Evolutionary conservation across 2,329 filamentous ascomycete genomes (phyloP).

Genomic region (Aspergillus udagawae): DNA sequence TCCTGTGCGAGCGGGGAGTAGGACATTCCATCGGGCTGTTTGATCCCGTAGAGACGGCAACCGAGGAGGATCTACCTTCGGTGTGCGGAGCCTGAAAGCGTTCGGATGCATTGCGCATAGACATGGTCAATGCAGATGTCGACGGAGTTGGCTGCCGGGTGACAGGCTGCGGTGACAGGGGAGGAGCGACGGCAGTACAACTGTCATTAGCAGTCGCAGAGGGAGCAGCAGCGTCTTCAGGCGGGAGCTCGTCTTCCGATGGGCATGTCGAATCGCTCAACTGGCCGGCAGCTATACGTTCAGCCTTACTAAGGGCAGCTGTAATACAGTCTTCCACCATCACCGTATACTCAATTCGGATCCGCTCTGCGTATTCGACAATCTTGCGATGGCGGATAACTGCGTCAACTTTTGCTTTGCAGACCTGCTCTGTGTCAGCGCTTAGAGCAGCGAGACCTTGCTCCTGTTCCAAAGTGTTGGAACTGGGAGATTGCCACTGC

Average conservation of each 20-base stretch:
- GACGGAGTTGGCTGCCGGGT: constrained; percentile 15
- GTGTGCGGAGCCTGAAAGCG: constrained; percentile 41
- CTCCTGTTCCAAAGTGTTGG: constrained; percentile 87
- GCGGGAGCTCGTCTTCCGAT: constrained; percentile 52
- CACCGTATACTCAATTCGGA: constrained; percentile 87
- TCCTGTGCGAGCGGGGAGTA: constrained; percentile 79
- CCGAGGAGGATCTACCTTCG: constrained; percentile 54
- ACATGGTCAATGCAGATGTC: constrained; percentile 52
- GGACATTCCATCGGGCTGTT: constrained; percentile 87
- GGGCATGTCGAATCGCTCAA: constrained; percentile 69
- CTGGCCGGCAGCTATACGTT: constrained; percentile 78
- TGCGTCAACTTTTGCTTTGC: constrained; percentile 85
- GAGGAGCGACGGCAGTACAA: constrained; percentile 6
- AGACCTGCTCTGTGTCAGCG: constrained; percentile 79
- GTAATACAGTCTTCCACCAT: constrained; percentile 95
- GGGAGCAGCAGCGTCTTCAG: constrained; percentile 26
- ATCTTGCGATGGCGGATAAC: constrained; percentile 88
- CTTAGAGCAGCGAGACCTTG: constrained; percentile 85
- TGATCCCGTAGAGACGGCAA: constrained; percentile 74
- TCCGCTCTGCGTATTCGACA: constrained; percentile 92
- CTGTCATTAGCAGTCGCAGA: constrained; percentile 4
- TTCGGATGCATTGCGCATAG: constrained; percentile 53
- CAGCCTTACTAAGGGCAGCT: constrained; percentile 83
- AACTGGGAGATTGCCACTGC: constrained; percentile 94
- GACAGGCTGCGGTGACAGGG: constrained; percentile 5